Evolutionary conservation across 371 early-diverging fungal species (phyloP), one percentile per base, ranked within the genome.

Genomic region (Mucor piriformis): DNA sequence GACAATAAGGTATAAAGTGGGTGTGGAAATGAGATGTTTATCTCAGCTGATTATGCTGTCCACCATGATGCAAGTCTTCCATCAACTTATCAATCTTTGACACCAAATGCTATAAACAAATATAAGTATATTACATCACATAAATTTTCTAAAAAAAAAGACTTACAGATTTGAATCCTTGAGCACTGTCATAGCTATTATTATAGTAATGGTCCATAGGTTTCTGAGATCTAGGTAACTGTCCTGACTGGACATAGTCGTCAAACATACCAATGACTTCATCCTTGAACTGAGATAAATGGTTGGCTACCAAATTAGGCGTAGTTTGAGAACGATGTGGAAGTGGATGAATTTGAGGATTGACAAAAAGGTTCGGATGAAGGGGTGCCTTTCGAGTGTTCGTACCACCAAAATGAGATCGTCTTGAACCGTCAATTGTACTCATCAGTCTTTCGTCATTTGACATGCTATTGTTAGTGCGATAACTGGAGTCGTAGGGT

Each of bases 81-180:
- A 57, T 57, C 50, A 63, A 34, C 25, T 51, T 46, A 47, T 63
- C 57, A 24, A 63, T 34, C 43, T 47, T 63, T 6, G 57, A 57
- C 2, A 43, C 32, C 29, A 63, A 37, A 20, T 57, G 47, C 63
- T 63, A 57, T 40, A 38, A 11, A n/a, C 3, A 23, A 21, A 44
- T 20, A 46, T 2, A 46, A 46, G 15, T 10, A 10, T 46, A 24
- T 16, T 16, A 34, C 29, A 29, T 29, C 29, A 29, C 29, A 3
- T 7, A 2, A n/a, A 15, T 2, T 21, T 15, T 50, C 16, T 23
- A 6, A 29, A 10, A 23, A 16, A 42, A 42, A 2, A 42, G 8
- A 57, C 66, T 61, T 66, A 66, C 66, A 29, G 49, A 42, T 33
- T 43, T 47, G 18, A 66, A 18, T 6, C 44, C 66, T 23, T 53